Percentiles rank a stretch among this genome's conserved stretches.
Evolutionary conservation across 1,284 basidiomycete genomes (phyloP).

Genomic region (Papiliotrema nemorosa): DNA sequence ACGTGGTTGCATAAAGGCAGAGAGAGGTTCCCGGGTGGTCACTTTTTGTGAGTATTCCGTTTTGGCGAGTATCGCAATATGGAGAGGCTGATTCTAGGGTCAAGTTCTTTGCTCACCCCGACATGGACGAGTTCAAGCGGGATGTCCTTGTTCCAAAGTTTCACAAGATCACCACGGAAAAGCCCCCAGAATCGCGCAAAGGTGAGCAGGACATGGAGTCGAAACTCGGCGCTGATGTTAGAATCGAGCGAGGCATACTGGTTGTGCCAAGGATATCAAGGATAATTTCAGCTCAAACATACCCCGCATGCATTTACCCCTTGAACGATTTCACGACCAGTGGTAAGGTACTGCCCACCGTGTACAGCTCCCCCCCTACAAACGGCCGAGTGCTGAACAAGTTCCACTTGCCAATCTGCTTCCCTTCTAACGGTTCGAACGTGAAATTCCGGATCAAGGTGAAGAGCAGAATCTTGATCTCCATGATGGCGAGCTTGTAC

Average conservation of each 20-base stretch:
- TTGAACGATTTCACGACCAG: conserved; percentile 19
- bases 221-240: conserved; percentile 5
- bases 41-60: conserved; percentile 37
- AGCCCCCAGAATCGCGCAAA: conserved; percentile 43
- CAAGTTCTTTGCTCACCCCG: conserved; percentile 48
- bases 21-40: conserved; percentile 33
- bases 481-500: conserved; percentile 26
- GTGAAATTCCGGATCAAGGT: conserved; percentile 22
- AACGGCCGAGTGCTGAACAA: conserved; percentile 30
- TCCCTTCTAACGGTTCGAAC: conserved; percentile 14
- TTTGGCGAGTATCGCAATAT: no score
- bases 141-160: conserved; percentile 39
- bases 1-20: conserved; percentile 9
- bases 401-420: conserved; percentile 23
- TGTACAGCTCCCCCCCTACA: conserved; percentile 15
- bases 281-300: conserved; percentile 10
- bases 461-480: conserved; percentile 28
- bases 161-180: conserved; percentile 39
- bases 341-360: conserved; percentile 21
- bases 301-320: not conserved
- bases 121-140: conserved; percentile 40
- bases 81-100: conserved; percentile 22
- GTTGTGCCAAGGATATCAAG: conserved; percentile 47
- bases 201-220: conserved; percentile 19
- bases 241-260: conserved; percentile 49